Percentiles rank a stretch among this genome's conserved stretches.
Conservation (phyloP, 306 rosid species). For the Corylus americana region DNA sequence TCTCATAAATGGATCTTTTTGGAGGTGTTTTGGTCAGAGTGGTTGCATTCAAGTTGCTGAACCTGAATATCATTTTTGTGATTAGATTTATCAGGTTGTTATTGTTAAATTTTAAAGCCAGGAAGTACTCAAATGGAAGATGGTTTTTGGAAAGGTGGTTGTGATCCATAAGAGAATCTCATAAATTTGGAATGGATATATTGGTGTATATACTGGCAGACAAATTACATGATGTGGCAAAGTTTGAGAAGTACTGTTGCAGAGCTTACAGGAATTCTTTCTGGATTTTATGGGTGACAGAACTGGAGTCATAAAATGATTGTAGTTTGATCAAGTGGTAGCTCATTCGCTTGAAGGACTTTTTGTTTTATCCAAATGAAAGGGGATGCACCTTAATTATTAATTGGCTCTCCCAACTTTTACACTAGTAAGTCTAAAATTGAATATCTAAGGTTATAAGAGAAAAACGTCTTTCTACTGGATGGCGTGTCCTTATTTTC, state of each 20-base stretch:
- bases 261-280: conserved; percentile 21
- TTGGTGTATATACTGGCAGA: conserved; percentile 26
- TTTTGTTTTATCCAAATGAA: conserved; percentile 18
- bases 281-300: conserved; percentile 33
- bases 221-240: conserved; percentile 14
- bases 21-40: conserved; percentile 46
- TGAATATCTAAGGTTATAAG: conserved; percentile 16
- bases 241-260: conserved; percentile 20
- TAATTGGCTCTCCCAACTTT: conserved; percentile 23
- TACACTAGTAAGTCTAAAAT: conserved; percentile 20
- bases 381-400: conserved; percentile 13
- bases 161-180: conserved; percentile 2
- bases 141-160: conserved; percentile 39
- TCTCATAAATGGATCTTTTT: conserved; percentile 38
- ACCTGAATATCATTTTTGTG: conserved; percentile 38
- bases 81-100: conserved; percentile 45
- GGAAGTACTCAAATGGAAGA: conserved; percentile 24
- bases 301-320: conserved; percentile 22
- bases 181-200: conserved; percentile 26
- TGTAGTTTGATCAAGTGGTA: conserved; percentile 15
- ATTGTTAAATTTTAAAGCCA: conserved; percentile 30
- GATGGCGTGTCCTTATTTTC: background rate
- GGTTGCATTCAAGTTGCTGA: conserved; percentile 42
- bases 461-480: conserved; percentile 1
- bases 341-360: conserved; percentile 20